Evolutionary conservation across 2,329 filamentous ascomycete species (phyloP), one percentile per base, ranked within the genome.

Genomic region (Leptographium procerum): DNA sequence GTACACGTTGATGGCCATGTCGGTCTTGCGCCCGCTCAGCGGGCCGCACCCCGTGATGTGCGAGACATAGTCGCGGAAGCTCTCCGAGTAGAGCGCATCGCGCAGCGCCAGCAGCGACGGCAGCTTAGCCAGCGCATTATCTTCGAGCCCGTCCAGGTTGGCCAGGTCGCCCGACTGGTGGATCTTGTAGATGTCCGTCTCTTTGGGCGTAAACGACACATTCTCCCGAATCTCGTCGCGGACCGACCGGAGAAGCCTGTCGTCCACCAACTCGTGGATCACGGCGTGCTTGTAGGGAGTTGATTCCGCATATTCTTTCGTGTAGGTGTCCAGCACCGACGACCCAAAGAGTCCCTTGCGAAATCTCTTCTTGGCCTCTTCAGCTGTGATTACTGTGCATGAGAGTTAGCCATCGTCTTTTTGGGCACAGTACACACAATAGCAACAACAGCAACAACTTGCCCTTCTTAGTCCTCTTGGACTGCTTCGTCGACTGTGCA

Each of bases 111-210:
- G 83, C n/a, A 99, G 78, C 14, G 89, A 95, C 0, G 94, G 94
- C 16, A 99, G 77, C 69, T 90, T 91, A 61, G 87, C 81, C 57
- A 97, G 81, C 8, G 91, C 91, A 9, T 86, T 85, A 69, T 95
- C 86, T 62, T 95, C 89, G 50, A 99, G 82, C 28, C 94, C 94
- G 72, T 96, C 92, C 60, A 99, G 84, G 73, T 99, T 99, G 52
- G 94, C 94, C 36, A 99, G 81, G 71, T 99, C 94, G 64, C 94
- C 94, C 5, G 92, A 97, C 77, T 99, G 94, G 79, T 96, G 91
- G 69, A 99, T 97, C 74, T 95, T 96, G 82, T 99, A 99, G 66
- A 99, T 99, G 71, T 99, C 94, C 53, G 94, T 99, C 73, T 99
- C 94, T 73, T 99, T 99, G 66, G 91, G 91, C 14, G 94, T 96